Evolutionary conservation across 257 asterid species (phyloP), one percentile per base, ranked within the genome.

Genomic region (Solanum chiquidenum): DNA sequence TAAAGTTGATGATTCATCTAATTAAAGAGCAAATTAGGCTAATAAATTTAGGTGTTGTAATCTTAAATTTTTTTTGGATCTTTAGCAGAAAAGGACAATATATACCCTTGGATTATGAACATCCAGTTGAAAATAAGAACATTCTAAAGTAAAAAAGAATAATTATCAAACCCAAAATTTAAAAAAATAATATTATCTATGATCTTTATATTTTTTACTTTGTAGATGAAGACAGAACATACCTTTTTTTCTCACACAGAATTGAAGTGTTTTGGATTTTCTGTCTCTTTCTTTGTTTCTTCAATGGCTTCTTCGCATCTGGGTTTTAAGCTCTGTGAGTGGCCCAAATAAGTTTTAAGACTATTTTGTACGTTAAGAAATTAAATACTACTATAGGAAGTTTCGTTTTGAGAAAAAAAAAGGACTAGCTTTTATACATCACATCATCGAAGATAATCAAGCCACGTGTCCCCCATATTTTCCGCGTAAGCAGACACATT

Each of bases 221-320:
- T 29, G 35, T 11, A 52, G 5, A 73, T 88, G 27, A 85, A 88
- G 90, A 88, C 86, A 64, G 66, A 68, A 18, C 91, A 0, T 34
- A 89, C 89, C 91, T 89, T 83, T 89, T 6, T 44, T 44, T 42
- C 33, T 46, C 55, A 46, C 55, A 46, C 20, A 46, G 55, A 46
- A 20, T 46, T 46, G 55, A 46, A 46, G 62, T 52, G n/a, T 52
- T 6, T 52, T 52, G n/a, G 62, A 52, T 52, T 52, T 52, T 52
- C 0, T 4, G 60, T 42, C 34, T 42, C 25, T 42, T 37, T 33
- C 13, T 82, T 5, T 20, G 11, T 77, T 86, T 34, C 75, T 88
- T 66, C 83, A 64, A 72, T 38, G 85, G 84, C 33, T 55, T 82
- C 0, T 46, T 2, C 1, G 20, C 10, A 46, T 46, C 12, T 80